phyloP scores from a whole-genome alignment of 495 filamentous ascomycete species.

The Viridothelium virens region DNA sequence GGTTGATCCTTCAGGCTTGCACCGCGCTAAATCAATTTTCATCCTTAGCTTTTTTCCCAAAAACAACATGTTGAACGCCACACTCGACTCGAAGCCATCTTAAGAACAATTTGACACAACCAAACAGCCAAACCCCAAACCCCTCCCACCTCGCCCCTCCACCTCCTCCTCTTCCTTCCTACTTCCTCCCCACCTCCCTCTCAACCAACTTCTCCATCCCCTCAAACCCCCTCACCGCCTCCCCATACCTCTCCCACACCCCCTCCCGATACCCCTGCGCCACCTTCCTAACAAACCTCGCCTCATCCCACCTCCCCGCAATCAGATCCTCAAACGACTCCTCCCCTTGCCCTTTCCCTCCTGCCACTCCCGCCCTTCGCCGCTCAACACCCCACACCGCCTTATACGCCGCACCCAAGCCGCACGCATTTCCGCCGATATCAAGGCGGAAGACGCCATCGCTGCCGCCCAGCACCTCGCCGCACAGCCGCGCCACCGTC shows the following conservation, averaged over 20 bases:
- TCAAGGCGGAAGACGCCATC: conserved; percentile 90
- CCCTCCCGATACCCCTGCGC: conserved; percentile 70
- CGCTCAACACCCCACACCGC: conserved; percentile 86
- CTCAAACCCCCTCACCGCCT: conserved; percentile 67
- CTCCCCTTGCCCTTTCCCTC: no score
- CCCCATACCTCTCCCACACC: conserved; percentile 67
- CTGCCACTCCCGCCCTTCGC: conserved; percentile 51
- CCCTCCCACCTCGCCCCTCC: neutral
- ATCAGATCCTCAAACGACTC: conserved; percentile 92
- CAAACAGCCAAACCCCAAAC: no score
- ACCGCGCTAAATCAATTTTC: no score
- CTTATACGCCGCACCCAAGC: conserved; percentile 92
- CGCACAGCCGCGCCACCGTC: conserved; percentile 72
- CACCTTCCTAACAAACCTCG: conserved; percentile 70
- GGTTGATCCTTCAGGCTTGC: no score
- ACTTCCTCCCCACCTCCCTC: conserved; percentile 29
- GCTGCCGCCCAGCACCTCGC: conserved; percentile 75
- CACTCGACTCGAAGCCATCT: no score
- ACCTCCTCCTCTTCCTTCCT: neutral
- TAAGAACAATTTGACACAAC: no score
- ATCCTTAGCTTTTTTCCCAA: no score
- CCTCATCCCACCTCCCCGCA: conserved; percentile 73
- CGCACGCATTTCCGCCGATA: conserved; percentile 93
- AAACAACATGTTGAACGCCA: no score
- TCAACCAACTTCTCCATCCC: conserved; percentile 67